These are phyloP conservation scores for Pterula multifida DNA, from an alignment of 1,284 basidiomycete species.

Conservation along the genomic window DNA sequence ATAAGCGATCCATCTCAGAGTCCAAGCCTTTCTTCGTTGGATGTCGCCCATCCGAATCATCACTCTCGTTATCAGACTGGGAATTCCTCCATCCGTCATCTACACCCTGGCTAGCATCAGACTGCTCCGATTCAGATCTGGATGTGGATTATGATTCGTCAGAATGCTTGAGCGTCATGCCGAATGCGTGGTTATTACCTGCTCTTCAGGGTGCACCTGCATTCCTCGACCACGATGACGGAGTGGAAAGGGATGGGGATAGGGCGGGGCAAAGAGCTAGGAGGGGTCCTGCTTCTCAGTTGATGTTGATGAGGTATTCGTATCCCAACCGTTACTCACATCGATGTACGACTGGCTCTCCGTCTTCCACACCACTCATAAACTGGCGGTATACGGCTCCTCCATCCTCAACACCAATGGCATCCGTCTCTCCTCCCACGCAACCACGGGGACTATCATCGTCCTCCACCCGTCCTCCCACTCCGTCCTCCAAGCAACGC, in stretches of 20 bases:
- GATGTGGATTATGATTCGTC: neutral
- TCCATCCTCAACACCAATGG: neutral
- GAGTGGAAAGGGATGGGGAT: neutral
- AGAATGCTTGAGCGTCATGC: neutral
- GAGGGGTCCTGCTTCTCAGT: neutral
- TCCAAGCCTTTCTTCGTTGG: too few relatives aligned
- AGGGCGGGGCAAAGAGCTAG: neutral
- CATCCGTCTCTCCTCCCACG: neutral
- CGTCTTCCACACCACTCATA: neutral
- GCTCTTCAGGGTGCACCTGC: neutral
- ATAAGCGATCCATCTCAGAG: too few relatives aligned
- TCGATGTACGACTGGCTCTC: neutral
- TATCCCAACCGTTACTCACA: too few relatives aligned
- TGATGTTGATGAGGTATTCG: too few relatives aligned
- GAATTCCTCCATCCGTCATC: neutral
- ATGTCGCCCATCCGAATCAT: neutral
- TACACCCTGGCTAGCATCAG: neutral
- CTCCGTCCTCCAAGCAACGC: neutral
- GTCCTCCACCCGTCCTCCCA: neutral
- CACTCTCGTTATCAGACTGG: neutral
- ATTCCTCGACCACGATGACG: neutral
- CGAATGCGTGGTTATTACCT: neutral
- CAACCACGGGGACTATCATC: neutral
- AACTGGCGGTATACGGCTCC: neutral
- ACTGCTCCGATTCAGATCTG: neutral